Percentiles rank a stretch among this genome's conserved stretches.
These are phyloP conservation scores for Knufia fluminis DNA, from an alignment of 2,329 filamentous ascomycete genomes.

Conservation along the genomic window DNA sequence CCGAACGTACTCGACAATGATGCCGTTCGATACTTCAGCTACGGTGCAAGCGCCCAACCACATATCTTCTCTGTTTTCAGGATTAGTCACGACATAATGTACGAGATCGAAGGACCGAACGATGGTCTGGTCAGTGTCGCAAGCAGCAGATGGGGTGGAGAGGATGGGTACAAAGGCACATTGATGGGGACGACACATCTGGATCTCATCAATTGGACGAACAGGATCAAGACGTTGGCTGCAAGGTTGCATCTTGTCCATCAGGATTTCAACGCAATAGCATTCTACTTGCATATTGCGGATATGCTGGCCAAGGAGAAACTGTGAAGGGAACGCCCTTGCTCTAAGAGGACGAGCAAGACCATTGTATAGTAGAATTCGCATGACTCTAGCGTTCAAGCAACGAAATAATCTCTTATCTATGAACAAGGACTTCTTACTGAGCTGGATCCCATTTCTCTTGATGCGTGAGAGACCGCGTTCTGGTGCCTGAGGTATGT, in stretches of 20 bases:
- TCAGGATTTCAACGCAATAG: slow-evolving; percentile 53
- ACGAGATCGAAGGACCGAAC: slow-evolving; percentile 48
- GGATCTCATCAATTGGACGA: slow-evolving; percentile 59
- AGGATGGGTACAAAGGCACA: slow-evolving; percentile 50
- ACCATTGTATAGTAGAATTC: too few relatives aligned
- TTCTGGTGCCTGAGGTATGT: too few relatives aligned
- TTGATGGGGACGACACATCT: slow-evolving; percentile 55
- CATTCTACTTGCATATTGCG: slow-evolving; percentile 56
- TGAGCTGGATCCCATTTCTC: too few relatives aligned
- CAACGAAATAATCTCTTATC: too few relatives aligned
- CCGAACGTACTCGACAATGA: slow-evolving; percentile 47
- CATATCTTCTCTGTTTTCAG: slow-evolving; percentile 49
- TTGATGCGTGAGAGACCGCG: too few relatives aligned
- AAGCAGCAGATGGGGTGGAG: slow-evolving; percentile 50
- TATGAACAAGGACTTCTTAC: too few relatives aligned
- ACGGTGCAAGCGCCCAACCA: slow-evolving; percentile 50
- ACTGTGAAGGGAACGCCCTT: slow-evolving; percentile 25
- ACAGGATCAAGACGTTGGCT: slow-evolving; percentile 50
- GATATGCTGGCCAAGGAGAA: slow-evolving; percentile 65
- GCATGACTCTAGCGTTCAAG: too few relatives aligned
- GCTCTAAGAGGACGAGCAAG: too few relatives aligned
- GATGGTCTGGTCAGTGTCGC: slow-evolving; percentile 54
- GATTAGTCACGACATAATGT: slow-evolving; percentile 46
- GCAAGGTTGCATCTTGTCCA: slow-evolving; percentile 48
- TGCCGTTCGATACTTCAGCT: slow-evolving; percentile 52